These are phyloP conservation scores for Pichia insulana DNA, from an alignment of 805 yeast genomes.

Conservation along the genomic window DNA sequence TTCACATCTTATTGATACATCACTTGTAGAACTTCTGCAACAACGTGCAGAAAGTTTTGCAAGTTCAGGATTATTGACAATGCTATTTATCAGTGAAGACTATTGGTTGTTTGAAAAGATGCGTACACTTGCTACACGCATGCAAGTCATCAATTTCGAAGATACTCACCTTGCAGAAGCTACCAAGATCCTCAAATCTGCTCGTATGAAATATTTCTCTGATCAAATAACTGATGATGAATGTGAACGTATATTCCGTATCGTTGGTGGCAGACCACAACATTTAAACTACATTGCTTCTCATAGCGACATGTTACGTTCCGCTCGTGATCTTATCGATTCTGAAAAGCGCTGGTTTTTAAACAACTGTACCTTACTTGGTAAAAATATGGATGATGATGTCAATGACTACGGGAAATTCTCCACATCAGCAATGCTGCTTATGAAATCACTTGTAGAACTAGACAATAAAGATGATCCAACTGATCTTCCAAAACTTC, in stretches of 20 bases:
- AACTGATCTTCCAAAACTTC: constrained; percentile 52
- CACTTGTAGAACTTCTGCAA: constrained; percentile 65
- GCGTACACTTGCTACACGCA: constrained; percentile 60
- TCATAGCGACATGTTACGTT: constrained; percentile 44
- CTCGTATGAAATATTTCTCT: constrained; percentile 38
- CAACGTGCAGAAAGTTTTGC: constrained; percentile 76
- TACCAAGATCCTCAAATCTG: constrained; percentile 41
- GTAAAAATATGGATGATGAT: constrained; percentile 78
- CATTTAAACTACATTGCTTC: constrained; percentile 65
- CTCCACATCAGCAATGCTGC: constrained; percentile 61
- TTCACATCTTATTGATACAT: constrained; percentile 66
- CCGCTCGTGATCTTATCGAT: constrained; percentile 65
- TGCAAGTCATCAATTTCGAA: constrained; percentile 62
- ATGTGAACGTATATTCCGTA: constrained; percentile 41
- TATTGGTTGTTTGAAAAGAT: constrained; percentile 81
- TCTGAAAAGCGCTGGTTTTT: constrained; percentile 80
- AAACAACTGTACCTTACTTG: constrained; percentile 73
- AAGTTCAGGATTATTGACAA: constrained; percentile 59
- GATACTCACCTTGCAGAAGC: constrained; percentile 53
- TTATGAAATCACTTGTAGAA: constrained; percentile 63
- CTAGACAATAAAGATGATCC: constrained; percentile 38
- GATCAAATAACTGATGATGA: constrained; percentile 30
- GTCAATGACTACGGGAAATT: constrained; percentile 81
- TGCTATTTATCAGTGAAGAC: constrained; percentile 73
- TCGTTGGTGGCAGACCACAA: constrained; percentile 81